Evolutionary conservation across 1,284 basidiomycete genomes (phyloP).

Genomic region (Cystobasidium sp.): DNA sequence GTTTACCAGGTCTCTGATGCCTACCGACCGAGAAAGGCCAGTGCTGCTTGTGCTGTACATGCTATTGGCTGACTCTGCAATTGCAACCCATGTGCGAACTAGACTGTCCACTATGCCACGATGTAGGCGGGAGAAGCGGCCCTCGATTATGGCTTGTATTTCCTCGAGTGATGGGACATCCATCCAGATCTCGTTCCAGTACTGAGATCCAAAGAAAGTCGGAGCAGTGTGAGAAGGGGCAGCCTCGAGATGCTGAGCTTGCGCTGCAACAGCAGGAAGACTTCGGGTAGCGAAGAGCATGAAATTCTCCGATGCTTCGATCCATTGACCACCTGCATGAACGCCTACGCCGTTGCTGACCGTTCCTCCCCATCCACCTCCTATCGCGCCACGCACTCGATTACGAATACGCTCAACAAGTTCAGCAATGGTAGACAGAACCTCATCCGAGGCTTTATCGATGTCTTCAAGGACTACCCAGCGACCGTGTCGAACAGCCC

Average conservation of each 20-base stretch:
- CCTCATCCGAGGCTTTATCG: slow-evolving; percentile 83
- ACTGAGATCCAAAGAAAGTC: slow-evolving; percentile 78
- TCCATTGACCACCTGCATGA: slow-evolving; percentile 61
- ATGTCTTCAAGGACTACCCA: slow-evolving; percentile 96
- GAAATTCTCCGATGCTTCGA: slow-evolving; percentile 57
- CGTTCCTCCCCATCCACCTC: slow-evolving; percentile 70
- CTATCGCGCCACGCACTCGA: slow-evolving; percentile 65
- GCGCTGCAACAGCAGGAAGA: slow-evolving; percentile 21
- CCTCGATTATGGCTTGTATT: slow-evolving; percentile 69
- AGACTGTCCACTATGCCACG: slow-evolving; percentile 62
- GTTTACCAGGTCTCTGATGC: slow-evolving; percentile 84
- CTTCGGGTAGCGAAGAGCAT: slow-evolving; percentile 58
- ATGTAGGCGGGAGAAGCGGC: slow-evolving; percentile 68
- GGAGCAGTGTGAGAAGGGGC: slow-evolving; percentile 55
- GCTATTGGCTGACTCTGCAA: slow-evolving; percentile 55
- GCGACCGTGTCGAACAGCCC: slow-evolving; percentile 84
- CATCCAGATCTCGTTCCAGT: slow-evolving; percentile 74
- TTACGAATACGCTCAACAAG: slow-evolving; percentile 65
- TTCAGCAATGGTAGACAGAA: slow-evolving; percentile 75
- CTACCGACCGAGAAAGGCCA: slow-evolving; percentile 62
- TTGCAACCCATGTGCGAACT: slow-evolving; percentile 68
- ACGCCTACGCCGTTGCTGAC: slow-evolving; percentile 69
- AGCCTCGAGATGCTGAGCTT: background rate
- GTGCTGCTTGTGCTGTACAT: slow-evolving; percentile 57
- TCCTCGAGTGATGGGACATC: slow-evolving; percentile 67